Conservation (phyloP, 495 filamentous ascomycete genomes). For the Tuber borchii region DNA sequence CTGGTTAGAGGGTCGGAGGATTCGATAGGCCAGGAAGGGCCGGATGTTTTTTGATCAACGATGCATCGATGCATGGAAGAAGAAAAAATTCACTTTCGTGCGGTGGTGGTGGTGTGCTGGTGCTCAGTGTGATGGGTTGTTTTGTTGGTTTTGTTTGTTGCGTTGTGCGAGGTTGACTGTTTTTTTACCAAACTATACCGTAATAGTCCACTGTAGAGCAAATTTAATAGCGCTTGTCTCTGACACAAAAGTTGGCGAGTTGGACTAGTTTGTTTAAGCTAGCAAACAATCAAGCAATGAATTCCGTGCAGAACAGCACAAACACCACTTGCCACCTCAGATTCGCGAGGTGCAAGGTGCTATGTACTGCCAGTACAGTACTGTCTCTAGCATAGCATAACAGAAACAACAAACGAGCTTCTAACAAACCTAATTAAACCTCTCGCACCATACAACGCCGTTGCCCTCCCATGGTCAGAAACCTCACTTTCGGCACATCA, state of each 20-base stretch:
- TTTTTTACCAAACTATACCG: not conserved
- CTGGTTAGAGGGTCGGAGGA: not conserved
- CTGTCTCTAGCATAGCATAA: no score
- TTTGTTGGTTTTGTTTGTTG: not conserved
- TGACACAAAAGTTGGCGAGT: not conserved
- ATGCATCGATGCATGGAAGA: slow-evolving; percentile 4
- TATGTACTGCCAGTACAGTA: not conserved
- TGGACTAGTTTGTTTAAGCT: not conserved
- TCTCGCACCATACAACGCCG: not conserved
- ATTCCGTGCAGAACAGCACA: not conserved
- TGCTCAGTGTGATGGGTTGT: not conserved
- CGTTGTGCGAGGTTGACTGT: not conserved
- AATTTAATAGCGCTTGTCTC: not conserved
- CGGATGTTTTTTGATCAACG: not conserved
- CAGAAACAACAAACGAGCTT: no score
- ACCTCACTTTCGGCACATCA: not conserved
- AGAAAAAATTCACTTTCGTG: not conserved
- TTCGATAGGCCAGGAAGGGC: not conserved
- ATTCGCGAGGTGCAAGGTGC: not conserved
- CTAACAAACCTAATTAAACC: not conserved
- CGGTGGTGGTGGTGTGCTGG: not conserved
- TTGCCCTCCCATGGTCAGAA: not conserved
- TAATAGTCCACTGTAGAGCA: no score
- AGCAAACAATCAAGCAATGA: no score
- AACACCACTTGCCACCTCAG: not conserved